Evolutionary conservation across 1,284 basidiomycete species (phyloP).

Genomic region (Pyrrhoderma noxium): DNA sequence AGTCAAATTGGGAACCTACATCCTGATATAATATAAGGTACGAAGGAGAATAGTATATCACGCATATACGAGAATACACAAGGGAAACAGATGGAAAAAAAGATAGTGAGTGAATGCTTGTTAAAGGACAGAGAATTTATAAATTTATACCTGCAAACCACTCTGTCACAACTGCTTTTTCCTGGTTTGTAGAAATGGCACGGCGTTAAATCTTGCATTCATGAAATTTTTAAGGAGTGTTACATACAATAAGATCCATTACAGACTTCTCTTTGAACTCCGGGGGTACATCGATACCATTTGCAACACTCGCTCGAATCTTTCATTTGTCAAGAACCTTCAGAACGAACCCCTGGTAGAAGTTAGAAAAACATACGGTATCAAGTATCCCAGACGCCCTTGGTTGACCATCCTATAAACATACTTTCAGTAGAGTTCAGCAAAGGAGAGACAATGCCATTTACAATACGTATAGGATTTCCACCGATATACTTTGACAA

Average conservation of each 20-base stretch:
- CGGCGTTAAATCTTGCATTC: conserved; percentile 1
- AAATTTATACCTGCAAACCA: conserved; percentile 64
- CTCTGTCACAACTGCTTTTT: conserved; percentile 67
- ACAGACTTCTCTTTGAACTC: conserved; percentile 61
- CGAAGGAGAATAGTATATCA: too few species aligned
- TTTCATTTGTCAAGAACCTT: conserved; percentile 26
- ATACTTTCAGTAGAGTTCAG: background rate
- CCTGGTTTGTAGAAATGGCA: conserved; percentile 40
- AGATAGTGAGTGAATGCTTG: too few species aligned
- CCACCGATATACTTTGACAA: conserved; percentile 67
- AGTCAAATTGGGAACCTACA: too few species aligned
- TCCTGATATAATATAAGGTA: too few species aligned
- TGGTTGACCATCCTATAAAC: conserved; percentile 57
- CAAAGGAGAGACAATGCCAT: background rate
- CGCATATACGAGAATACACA: too few species aligned
- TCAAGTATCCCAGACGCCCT: conserved; percentile 76
- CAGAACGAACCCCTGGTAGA: too few species aligned
- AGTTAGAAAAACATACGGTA: conserved; percentile 42
- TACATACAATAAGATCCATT: conserved; percentile 50
- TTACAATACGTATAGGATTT: conserved; percentile 51
- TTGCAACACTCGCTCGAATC: conserved; percentile 62
- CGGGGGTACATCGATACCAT: conserved; percentile 60
- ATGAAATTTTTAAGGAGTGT: background rate
- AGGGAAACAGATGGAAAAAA: background rate
- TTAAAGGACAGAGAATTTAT: too few species aligned